Evolutionary conservation across 2,329 filamentous ascomycete species (phyloP).

Genomic region (Blastomyces emzantsi): DNA sequence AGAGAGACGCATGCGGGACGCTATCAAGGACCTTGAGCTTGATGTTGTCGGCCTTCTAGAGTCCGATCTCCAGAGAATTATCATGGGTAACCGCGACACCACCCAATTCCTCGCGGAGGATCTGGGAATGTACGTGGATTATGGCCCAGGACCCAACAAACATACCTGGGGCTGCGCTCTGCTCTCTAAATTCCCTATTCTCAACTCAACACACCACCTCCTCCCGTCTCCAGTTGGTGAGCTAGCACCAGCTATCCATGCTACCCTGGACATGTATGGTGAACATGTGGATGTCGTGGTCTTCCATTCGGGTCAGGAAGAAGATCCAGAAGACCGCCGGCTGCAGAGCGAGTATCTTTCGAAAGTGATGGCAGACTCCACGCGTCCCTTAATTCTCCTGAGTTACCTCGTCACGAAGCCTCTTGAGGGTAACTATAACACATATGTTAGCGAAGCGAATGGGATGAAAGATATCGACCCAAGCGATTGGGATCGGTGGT

Average conservation of each 20-base stretch:
- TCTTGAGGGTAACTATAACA: constrained; percentile 90
- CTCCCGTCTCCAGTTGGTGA: constrained; percentile 90
- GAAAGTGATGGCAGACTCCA: constrained; percentile 73
- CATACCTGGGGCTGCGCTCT: constrained; percentile 95
- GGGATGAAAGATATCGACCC: constrained; percentile 95
- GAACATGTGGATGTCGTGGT: constrained; percentile 88
- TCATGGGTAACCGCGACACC: constrained; percentile 97
- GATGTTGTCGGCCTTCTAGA: constrained; percentile 94
- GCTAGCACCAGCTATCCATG: constrained; percentile 89
- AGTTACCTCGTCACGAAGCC: constrained; percentile 91
- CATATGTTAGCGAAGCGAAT: constrained; percentile 73
- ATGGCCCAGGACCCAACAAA: constrained; percentile 94
- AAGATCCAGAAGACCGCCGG: constrained; percentile 84
- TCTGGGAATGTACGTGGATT: constrained; percentile 97
- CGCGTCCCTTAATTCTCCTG: constrained; percentile 73
- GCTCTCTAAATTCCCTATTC: constrained; percentile 92
- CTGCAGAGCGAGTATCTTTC: constrained; percentile 80
- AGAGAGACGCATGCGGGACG: constrained; percentile 83
- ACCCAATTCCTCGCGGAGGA: constrained; percentile 95
- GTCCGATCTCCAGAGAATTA: constrained; percentile 89
- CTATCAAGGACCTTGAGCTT: constrained; percentile 90
- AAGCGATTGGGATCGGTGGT: constrained; percentile 94
- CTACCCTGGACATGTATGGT: constrained; percentile 90
- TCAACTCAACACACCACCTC: constrained; percentile 94
- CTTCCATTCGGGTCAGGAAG: constrained; percentile 97